Conservation (phyloP, 2,329 filamentous ascomycete genomes). For the Fusarium buxicola region DNA sequence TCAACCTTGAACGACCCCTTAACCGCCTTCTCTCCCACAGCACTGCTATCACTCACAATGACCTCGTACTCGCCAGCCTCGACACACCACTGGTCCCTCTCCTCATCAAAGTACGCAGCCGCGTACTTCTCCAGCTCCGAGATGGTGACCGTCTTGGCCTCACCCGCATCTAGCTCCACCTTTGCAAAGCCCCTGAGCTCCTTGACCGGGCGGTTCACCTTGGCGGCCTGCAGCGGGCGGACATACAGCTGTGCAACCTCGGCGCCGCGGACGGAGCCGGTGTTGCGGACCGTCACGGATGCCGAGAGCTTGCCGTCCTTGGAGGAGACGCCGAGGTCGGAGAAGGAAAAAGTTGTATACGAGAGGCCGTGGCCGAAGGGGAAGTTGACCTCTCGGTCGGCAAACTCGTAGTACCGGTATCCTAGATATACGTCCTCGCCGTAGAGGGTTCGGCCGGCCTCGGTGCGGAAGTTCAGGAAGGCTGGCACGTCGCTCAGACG, state of each 20-base stretch:
- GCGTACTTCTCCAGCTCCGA: conserved; percentile 71
- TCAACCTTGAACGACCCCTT: conserved; percentile 66
- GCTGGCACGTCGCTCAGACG: conserved; percentile 77
- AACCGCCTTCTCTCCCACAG: conserved; percentile 60
- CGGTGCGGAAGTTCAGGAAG: conserved; percentile 78
- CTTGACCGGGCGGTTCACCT: conserved; percentile 68
- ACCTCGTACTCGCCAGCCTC: conserved; percentile 75
- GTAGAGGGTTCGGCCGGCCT: conserved; percentile 78
- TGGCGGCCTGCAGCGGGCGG: conserved; percentile 61
- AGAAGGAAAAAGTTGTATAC: conserved; percentile 76
- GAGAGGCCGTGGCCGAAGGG: conserved; percentile 84
- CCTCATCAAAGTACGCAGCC: conserved; percentile 77
- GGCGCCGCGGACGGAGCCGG: conserved; percentile 63
- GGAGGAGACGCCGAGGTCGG: conserved; percentile 61
- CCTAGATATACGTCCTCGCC: conserved; percentile 85
- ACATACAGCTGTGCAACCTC: conserved; percentile 71
- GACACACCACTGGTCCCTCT: conserved; percentile 71
- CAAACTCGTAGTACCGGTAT: conserved; percentile 83
- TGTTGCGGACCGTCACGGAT: conserved; percentile 69
- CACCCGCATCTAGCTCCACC: conserved; percentile 69
- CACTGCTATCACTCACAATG: conserved; percentile 69
- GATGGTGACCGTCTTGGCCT: conserved; percentile 68
- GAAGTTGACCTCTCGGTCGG: conserved; percentile 74
- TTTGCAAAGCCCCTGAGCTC: conserved; percentile 76
- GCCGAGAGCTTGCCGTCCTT: conserved; percentile 61